A percentile compares a stretch with the other conserved stretches of the same genome.
Evolutionary conservation across 1,284 basidiomycete species (phyloP).

Genomic region (Cutaneotrichosporon cavernicola): DNA sequence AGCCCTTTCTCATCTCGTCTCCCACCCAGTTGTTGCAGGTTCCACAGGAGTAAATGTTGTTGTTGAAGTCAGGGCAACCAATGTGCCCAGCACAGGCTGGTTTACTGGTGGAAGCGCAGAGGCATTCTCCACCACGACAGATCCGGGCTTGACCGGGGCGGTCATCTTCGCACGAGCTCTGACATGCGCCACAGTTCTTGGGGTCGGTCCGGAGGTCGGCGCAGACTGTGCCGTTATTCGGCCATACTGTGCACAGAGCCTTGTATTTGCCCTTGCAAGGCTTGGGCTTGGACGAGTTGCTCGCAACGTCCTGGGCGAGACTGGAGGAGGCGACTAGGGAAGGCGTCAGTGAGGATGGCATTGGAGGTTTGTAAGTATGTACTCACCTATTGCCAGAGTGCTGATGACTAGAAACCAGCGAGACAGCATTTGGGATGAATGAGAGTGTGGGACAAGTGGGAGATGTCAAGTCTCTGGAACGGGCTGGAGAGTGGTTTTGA

Average conservation of each 20-base stretch:
- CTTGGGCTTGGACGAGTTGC: not conserved
- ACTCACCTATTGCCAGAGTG: no score
- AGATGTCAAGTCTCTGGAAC: no score
- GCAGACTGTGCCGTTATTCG: not conserved
- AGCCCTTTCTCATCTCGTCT: no score
- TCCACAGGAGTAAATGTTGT: not conserved
- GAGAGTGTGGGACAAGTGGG: no score
- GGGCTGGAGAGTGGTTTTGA: no score
- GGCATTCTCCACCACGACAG: not conserved
- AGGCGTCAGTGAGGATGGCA: no score
- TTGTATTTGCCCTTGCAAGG: not conserved
- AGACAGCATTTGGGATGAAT: no score
- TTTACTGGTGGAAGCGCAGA: not conserved
- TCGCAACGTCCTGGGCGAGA: no score
- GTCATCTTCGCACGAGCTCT: not conserved
- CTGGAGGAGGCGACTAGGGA: no score
- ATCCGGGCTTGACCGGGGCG: not conserved
- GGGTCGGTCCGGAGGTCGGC: not conserved
- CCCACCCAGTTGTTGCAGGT: not conserved
- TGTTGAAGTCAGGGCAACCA: not conserved
- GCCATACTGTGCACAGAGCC: not conserved
- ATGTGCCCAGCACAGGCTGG: not conserved
- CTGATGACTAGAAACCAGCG: no score
- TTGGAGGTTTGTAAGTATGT: no score
- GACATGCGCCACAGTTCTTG: slow-evolving; percentile 4